Evolutionary conservation across 371 early-diverging fungal genomes (phyloP).

Genomic region (Syncephalis fuscata): DNA sequence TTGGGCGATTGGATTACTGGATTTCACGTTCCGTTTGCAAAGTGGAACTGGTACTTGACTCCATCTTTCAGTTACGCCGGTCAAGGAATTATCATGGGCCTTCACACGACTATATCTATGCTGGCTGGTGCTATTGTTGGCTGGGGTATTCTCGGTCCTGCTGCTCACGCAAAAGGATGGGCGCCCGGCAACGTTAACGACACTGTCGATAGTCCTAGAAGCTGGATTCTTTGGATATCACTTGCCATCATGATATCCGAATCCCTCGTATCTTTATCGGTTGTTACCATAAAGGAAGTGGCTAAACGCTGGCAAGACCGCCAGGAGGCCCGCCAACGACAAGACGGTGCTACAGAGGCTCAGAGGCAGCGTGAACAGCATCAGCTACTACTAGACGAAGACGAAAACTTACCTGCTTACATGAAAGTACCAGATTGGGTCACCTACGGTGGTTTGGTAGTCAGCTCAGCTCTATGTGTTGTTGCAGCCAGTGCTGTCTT

Average conservation of each 20-base stretch:
- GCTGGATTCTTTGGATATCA: conserved; percentile 79
- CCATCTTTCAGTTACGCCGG: conserved; percentile 52
- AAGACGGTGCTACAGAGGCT: conserved; percentile 17
- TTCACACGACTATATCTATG: conserved; percentile 58
- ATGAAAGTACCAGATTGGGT: conserved; percentile 34
- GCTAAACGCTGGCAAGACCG: background rate
- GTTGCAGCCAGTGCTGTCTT: conserved; percentile 39
- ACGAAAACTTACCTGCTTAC: conserved; percentile 7
- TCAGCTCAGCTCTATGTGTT: conserved; percentile 37
- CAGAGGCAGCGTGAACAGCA: too few relatives aligned
- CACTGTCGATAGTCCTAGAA: conserved; percentile 51
- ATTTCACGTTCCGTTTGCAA: conserved; percentile 3
- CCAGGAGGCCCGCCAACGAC: conserved; percentile 10
- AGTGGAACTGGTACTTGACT: conserved; percentile 62
- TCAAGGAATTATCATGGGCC: conserved; percentile 74
- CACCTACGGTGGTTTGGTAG: conserved; percentile 35
- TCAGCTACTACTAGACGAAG: conserved; percentile 1
- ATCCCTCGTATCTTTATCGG: conserved; percentile 37
- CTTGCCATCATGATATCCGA: conserved; percentile 70
- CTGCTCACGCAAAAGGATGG: conserved; percentile 50
- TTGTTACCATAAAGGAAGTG: conserved; percentile 26
- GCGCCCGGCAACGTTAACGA: conserved; percentile 55
- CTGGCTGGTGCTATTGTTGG: conserved; percentile 54
- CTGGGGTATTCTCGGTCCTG: conserved; percentile 63
- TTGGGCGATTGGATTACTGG: conserved; percentile 41